Evolutionary conservation across 768 basidiomycete species (phyloP).

Genomic region (Kwoniella mangroviensis): DNA sequence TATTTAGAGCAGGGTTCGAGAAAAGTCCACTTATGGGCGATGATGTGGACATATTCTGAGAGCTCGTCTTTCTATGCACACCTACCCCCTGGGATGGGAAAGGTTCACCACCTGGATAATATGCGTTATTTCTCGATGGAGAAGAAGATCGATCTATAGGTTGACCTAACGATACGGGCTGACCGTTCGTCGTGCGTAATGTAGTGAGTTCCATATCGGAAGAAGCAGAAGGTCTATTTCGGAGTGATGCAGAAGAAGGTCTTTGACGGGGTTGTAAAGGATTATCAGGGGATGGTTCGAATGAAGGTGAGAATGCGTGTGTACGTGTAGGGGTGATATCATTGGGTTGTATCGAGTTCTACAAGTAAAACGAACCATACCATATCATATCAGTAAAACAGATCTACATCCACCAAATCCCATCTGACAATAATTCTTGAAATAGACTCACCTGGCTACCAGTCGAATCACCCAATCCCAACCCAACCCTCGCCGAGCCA

Average conservation of each 20-base stretch:
- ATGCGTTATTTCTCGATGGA: conserved; percentile 7
- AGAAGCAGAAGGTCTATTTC: conserved; percentile 9
- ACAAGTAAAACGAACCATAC: background rate
- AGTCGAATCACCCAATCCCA: conserved; percentile 8
- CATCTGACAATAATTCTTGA: background rate
- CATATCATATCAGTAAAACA: background rate
- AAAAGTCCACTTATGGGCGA: background rate
- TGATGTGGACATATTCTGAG: background rate
- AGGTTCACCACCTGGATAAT: conserved; percentile 17
- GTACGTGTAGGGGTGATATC: conserved; percentile 15
- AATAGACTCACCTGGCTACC: conserved; percentile 10
- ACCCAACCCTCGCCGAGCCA: background rate
- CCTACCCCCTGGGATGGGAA: background rate
- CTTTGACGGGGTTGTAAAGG: conserved; percentile 22
- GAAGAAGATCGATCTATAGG: background rate
- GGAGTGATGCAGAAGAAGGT: conserved; percentile 16
- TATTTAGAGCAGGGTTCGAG: background rate
- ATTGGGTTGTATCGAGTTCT: background rate
- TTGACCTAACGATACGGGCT: conserved; percentile 3
- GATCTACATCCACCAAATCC: background rate
- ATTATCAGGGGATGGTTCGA: conserved; percentile 47
- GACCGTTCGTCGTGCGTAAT: conserved; percentile 17
- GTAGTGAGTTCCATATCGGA: conserved; percentile 10
- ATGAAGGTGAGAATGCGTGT: conserved; percentile 42
- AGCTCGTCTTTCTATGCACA: conserved; percentile 2